Base-by-base conservation (phyloP, 352 stramenopile genomes). In the Peronospora destructor region DNA sequence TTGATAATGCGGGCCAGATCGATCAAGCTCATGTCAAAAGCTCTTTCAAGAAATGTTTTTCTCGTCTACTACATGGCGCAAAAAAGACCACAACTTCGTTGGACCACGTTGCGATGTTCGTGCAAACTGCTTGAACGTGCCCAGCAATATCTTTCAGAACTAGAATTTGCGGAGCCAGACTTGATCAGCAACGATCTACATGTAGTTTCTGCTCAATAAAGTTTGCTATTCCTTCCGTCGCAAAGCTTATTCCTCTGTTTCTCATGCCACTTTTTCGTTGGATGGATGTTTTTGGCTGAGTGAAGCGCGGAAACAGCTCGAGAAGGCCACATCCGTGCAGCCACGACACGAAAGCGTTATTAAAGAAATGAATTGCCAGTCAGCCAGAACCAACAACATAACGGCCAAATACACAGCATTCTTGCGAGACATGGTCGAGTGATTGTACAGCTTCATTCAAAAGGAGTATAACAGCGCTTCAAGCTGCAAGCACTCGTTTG, bases 401-500 rank as follows among this genome's bases (percentile, higher is more conserved):
- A 32, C 4, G 9, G 26, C 6, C 9, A 11, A 32, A 32, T 6
- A 32, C 2, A 29, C 9, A 2, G 35, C 42, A 33, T 41, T 57
- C 16, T 48, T 53, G 13, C 48, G 14, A 28, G 32, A 45, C 3
- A 17, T 11, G 0, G 5, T 21, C 19, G 19, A 0, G 25, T 17
- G n/a, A 21, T 45, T 49, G n/a, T 17, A 13, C 36, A 58, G 42
- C 6, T 42, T 25, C 23, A 57, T 30, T 8, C 54, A 42, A 28
- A 63, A 6, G 9, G 35, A 6, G 25, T 50, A 56, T 4, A 63
- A 4, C 17, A 58, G 35, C 28, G 45, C 23, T 49, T 63, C 55
- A 10, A 63, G 42, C 6, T 41, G 35, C 14, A 37, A 26, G 23
- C 28, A 58, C 34, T 63, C 55, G 19, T 40, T 44, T 6, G 13